Evolutionary conservation across 2,329 filamentous ascomycete species (phyloP).

Genomic region (Parascedosporium putredinis): DNA sequence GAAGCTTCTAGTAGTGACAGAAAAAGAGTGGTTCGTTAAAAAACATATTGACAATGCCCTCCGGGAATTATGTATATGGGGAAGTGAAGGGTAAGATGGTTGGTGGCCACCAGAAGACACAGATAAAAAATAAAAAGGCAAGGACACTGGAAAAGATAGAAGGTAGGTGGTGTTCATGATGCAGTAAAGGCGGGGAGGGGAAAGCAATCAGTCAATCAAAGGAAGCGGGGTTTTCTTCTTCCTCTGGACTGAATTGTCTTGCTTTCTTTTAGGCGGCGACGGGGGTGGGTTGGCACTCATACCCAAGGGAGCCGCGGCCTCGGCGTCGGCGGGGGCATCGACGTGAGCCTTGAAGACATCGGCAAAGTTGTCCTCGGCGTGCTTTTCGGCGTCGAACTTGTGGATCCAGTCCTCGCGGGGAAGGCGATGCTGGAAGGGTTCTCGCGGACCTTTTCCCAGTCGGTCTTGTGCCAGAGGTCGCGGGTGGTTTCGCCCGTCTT

Average conservation of each 20-base stretch:
- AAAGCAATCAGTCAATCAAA: too few relatives aligned
- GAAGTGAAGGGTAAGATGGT: too few relatives aligned
- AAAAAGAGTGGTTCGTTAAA: not conserved
- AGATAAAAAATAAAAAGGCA: too few relatives aligned
- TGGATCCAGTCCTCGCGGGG: constrained; percentile 34
- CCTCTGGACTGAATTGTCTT: too few relatives aligned
- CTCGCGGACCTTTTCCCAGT: constrained; percentile 32
- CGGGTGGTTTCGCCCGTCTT: constrained; percentile 33
- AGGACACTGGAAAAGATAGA: not conserved
- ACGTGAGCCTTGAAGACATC: not conserved
- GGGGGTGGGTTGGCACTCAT: not conserved
- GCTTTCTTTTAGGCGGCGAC: not conserved
- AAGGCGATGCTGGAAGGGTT: constrained; percentile 32
- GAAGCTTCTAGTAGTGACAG: not conserved
- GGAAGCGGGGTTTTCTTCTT: too few relatives aligned
- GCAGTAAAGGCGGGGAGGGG: too few relatives aligned
- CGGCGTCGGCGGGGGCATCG: not conserved
- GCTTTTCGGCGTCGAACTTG: constrained; percentile 30
- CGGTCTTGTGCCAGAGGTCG: constrained; percentile 38
- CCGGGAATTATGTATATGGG: too few relatives aligned
- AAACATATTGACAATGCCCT: too few relatives aligned
- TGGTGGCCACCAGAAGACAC: too few relatives aligned
- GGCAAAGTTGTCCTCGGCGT: constrained; percentile 20
- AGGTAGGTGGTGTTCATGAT: too few relatives aligned
- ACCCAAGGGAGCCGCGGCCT: not conserved